Conservation (phyloP, 352 stramenopile species). For the Phytophthora agathidicida region DNA sequence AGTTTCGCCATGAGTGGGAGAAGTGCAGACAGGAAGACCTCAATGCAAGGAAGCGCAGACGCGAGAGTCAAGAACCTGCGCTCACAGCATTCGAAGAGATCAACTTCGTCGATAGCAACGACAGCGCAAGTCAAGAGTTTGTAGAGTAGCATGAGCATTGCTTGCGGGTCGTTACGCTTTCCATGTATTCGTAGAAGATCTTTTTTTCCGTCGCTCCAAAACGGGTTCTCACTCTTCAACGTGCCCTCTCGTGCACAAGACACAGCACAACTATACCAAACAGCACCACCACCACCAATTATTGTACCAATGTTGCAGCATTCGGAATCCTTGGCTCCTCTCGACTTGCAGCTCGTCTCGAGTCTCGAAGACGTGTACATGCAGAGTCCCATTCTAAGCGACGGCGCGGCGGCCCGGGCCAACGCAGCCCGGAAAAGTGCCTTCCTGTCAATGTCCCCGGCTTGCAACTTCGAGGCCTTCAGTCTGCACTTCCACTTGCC, state of each 20-base stretch:
- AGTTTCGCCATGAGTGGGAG: no score
- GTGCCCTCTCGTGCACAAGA: constrained; percentile 22
- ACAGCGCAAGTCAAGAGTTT: no score
- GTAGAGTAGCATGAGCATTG: no score
- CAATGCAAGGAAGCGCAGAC: no score
- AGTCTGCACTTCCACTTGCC: constrained; percentile 73
- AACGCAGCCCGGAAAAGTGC: constrained; percentile 50
- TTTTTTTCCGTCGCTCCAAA: constrained; percentile 13
- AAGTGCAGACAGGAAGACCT: no score
- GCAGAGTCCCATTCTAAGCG: constrained; percentile 24
- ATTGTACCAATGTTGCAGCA: constrained; percentile 29
- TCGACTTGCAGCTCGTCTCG: constrained; percentile 43
- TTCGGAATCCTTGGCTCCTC: constrained; percentile 18
- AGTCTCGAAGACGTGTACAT: constrained; percentile 45
- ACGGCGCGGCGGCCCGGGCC: constrained; percentile 31
- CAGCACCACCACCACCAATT: not conserved
- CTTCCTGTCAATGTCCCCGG: constrained; percentile 56
- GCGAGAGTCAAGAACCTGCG: no score
- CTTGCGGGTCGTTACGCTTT: no score
- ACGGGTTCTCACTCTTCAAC: constrained; percentile 28
- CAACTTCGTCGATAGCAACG: no score
- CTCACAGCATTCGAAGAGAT: no score
- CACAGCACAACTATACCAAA: not conserved
- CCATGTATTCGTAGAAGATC: constrained; percentile 24
- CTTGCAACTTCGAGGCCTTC: constrained; percentile 76